Percentiles rank a stretch among this genome's conserved stretches.
Evolutionary conservation across 2,329 filamentous ascomycete genomes (phyloP).

Genomic region (Colletotrichum plurivorum): DNA sequence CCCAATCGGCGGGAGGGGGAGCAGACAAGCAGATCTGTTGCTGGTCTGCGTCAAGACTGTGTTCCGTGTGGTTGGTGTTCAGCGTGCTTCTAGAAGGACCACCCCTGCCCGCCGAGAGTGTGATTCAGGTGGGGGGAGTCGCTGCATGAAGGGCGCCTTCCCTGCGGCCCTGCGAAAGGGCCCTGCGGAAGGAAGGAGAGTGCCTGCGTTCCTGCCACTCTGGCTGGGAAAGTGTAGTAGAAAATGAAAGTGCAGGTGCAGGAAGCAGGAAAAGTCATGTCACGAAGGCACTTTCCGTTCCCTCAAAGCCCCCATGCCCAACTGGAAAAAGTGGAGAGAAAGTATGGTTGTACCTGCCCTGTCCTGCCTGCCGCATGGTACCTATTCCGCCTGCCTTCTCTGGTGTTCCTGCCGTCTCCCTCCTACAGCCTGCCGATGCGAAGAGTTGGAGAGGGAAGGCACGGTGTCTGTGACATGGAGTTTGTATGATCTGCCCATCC

Average conservation of each 20-base stretch:
- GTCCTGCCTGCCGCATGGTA: neutral
- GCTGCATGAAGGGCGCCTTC: conserved; percentile 24
- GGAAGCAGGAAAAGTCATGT: no score
- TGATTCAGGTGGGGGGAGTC: neutral
- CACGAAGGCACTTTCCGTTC: no score
- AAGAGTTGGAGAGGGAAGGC: neutral
- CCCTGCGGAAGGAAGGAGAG: neutral
- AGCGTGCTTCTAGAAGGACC: conserved; percentile 37
- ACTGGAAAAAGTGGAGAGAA: neutral
- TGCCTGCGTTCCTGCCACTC: no score
- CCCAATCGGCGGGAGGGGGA: neutral
- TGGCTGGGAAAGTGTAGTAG: no score
- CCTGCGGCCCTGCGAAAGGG: neutral
- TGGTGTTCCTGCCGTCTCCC: neutral
- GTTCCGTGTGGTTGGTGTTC: conserved; percentile 34
- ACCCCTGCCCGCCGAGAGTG: conserved; percentile 17
- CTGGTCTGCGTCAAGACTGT: conserved; percentile 27
- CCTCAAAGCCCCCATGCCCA: no score
- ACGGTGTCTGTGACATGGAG: no score
- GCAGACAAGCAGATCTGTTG: conserved; percentile 1
- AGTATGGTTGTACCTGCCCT: neutral
- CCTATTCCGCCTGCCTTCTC: neutral
- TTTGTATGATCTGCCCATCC: no score
- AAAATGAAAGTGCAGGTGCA: no score
- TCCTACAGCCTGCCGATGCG: conserved; percentile 17